Evolutionary conservation across 495 filamentous ascomycete species (phyloP).

Genomic region (Cryomyces minteri): DNA sequence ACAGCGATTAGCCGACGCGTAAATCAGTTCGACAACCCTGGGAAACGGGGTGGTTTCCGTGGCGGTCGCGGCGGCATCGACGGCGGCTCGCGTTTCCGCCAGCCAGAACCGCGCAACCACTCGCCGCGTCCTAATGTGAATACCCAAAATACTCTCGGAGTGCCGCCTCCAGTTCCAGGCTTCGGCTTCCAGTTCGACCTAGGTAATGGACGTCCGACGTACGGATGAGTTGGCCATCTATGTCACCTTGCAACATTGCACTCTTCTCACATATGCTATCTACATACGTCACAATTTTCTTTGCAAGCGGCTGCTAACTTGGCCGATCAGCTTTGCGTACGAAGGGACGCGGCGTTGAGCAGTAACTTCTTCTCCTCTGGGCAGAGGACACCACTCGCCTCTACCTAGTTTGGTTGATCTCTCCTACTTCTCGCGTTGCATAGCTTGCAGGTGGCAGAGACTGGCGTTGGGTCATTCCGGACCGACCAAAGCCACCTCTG

Average conservation of each 20-base stretch:
- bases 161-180: conserved; percentile 41
- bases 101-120: conserved; percentile 19
- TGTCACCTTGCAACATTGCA: neutral
- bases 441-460: too few species aligned
- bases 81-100: conserved; percentile 13
- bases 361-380: too few species aligned
- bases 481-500: too few species aligned
- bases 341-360: too few species aligned
- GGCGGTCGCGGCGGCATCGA: conserved; percentile 33
- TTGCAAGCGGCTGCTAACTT: too few species aligned
- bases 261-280: too few species aligned
- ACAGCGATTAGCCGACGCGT: conserved; percentile 68
- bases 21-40: conserved; percentile 46
- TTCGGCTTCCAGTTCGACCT: conserved; percentile 46
- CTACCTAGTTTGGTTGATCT: too few species aligned
- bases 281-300: too few species aligned
- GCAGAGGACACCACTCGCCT: too few species aligned
- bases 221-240: neutral
- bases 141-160: conserved; percentile 31
- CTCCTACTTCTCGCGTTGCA: too few species aligned
- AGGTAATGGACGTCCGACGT: neutral
- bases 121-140: conserved; percentile 20
- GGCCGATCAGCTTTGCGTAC: too few species aligned
- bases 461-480: too few species aligned
- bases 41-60: conserved; percentile 50